phyloP scores from a whole-genome alignment of 371 early-diverging fungal species.

The Mortierella sp. region DNA sequence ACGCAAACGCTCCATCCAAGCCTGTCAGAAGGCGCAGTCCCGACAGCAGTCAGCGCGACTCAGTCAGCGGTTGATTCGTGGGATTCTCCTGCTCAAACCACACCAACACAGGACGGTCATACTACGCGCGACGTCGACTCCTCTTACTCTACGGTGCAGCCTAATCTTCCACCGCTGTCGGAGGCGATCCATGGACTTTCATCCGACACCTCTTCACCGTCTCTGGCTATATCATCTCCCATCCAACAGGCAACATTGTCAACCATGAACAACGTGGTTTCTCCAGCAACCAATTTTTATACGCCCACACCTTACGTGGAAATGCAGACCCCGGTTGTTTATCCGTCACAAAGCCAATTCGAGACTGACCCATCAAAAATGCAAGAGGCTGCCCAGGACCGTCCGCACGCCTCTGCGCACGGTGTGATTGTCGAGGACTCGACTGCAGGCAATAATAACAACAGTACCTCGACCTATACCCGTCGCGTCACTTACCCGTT shows the following conservation, averaged over 20 bases:
- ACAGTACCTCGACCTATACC: constrained; percentile 5
- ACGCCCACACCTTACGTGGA: constrained; percentile 29
- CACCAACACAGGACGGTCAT: constrained; percentile 7
- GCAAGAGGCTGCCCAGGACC: constrained; percentile 18
- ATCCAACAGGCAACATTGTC: constrained; percentile 21
- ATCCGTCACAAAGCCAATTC: constrained; percentile 17
- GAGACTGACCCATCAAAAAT: constrained; percentile 24
- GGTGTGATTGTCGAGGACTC: constrained; percentile 17
- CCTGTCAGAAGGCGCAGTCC: constrained; percentile 6
- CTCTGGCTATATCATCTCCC: constrained; percentile 24
- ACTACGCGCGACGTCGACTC: constrained; percentile 3
- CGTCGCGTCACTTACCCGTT: constrained; percentile 47
- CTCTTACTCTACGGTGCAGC: constrained; percentile 15
- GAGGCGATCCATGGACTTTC: constrained; percentile 27
- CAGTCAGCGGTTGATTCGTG: constrained; percentile 18
- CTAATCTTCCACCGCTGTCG: constrained; percentile 35
- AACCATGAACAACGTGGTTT: constrained; percentile 16
- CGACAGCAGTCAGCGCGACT: not conserved
- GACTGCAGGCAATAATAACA: not conserved
- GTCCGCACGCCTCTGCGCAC: constrained; percentile 15
- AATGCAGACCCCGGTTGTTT: constrained; percentile 34
- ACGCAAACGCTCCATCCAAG: constrained; percentile 7
- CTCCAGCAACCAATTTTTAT: constrained; percentile 33
- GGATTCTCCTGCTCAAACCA: constrained; percentile 20
- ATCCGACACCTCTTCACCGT: constrained; percentile 14